Evolutionary conservation across 768 basidiomycete species (phyloP), one percentile per base, ranked within the genome.

Genomic region (Myochromella boudieri): DNA sequence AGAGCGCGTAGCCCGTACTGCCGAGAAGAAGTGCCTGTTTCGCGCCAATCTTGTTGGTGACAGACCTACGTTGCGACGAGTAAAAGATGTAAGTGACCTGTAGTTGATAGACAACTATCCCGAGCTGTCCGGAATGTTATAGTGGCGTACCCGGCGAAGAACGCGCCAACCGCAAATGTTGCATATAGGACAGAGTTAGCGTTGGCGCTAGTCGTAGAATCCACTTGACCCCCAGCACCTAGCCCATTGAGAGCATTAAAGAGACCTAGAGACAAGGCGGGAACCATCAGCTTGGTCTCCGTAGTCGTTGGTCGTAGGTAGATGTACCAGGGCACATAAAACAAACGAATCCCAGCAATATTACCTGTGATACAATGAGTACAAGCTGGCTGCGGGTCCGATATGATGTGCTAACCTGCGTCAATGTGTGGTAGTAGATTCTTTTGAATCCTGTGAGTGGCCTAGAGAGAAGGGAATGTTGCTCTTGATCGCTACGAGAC

Each of bases 31-130:
- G 79, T 0, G 91, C 89, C 20, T 84, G 58, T 21, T 81, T 76
- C 33, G 87, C 72, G n/a, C 92, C 92, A 21, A 95, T 71, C 44
- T 78, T 78, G 53, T 94, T 94, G 67, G 88, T 89, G 60, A 91
- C 68, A 3, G 87, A 85, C 14, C 89, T 88, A 39, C 27, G 20
- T n/a, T 20, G 36, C 10, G 29, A 26, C 20, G 39, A 32, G 34
- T n/a, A n/a, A n/a, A n/a, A 14, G n/a, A 28, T 8, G 32, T 43
- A 22, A 44, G 31, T 8, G 20, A 17, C 9, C n/a, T 28, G 14
- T 11, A 18, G 10, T 51, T 14, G 21, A 33, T 17, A 49, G 17
- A 29, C n/a, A n/a, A n/a, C n/a, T n/a, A n/a, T 32, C 36, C 11
- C 9, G 21, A 20, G 28, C 4, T 32, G 8, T n/a, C 11, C 3